phyloP scores from a whole-genome alignment of 2,329 filamentous ascomycete species.

The Fusarium continuum region DNA sequence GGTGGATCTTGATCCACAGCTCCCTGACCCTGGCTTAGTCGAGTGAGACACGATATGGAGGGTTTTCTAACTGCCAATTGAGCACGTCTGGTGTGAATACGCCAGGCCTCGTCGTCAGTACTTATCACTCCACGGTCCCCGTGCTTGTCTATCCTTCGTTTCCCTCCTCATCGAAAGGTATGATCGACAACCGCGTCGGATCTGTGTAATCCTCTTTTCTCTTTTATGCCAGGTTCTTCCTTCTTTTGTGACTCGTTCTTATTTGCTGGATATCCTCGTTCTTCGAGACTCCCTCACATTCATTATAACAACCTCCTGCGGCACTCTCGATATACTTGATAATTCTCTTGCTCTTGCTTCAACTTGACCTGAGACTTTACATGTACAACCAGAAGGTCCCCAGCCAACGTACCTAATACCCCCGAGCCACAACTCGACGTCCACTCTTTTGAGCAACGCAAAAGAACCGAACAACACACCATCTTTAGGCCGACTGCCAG shows the following conservation, averaged over 20 bases:
- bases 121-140: constrained; percentile 60
- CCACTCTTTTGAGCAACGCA: constrained; percentile 51
- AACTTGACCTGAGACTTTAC: constrained; percentile 39
- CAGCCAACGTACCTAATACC: constrained; percentile 42
- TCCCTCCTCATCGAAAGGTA: constrained; percentile 49
- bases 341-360: constrained; percentile 31
- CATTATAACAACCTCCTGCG: constrained; percentile 42
- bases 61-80: constrained; percentile 43
- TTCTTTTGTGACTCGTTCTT: constrained; percentile 58
- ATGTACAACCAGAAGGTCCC: constrained; percentile 45
- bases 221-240: constrained; percentile 60
- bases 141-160: constrained; percentile 51
- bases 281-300: constrained; percentile 56
- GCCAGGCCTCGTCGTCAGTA: constrained; percentile 52
- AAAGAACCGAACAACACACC: constrained; percentile 41
- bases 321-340: constrained; percentile 38
- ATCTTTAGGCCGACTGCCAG: constrained; percentile 40
- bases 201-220: constrained; percentile 56
- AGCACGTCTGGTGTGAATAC: constrained; percentile 44
- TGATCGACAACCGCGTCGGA: constrained; percentile 60
- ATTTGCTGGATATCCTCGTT: constrained; percentile 54
- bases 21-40: constrained; percentile 51
- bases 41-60: constrained; percentile 62
- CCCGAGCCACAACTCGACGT: constrained; percentile 52
- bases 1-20: constrained; percentile 43